Evolutionary conservation across 352 stramenopile species (phyloP), one percentile per base, ranked within the genome.

Genomic region (Thraustotheca clavata): DNA sequence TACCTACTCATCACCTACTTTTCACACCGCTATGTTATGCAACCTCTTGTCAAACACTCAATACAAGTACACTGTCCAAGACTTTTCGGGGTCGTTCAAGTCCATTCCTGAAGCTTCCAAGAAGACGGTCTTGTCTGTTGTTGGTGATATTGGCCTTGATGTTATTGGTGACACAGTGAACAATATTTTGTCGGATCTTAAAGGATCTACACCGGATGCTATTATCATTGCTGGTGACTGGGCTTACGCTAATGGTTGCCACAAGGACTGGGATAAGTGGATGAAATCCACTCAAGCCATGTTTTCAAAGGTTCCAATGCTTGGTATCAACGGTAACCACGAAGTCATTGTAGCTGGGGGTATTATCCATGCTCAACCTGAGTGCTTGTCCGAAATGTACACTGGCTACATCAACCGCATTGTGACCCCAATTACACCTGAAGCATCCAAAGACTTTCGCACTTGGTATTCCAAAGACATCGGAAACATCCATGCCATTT

Each of bases 231-330:
- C 66, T 22, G 80, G 80, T 0, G 80, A 89, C 66, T 79, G 81
- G 43, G 71, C 79, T 61, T 89, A 89, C 67, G 78, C 77, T 16
- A 83, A 90, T 52, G 79, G 80, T 9, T 59, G 76, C 22, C 76
- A 86, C 65, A 33, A 68, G 39, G 73, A 79, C 69, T 90, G 80
- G 80, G 80, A 90, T 72, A 85, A 76, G 27, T 90, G 77, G 69
- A 76, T 84, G 43, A 63, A 50, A 5, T 57, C 86, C 60, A 73
- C 77, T 52, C 72, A 83, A 50, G 73, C 77, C 36, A 57, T 87
- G 5, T 73, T 76, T 24, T 73, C 69, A 8, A 60, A 73, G 35
- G 71, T 83, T 34, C 77, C 76, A 2, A 69, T 74, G 26, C 73
- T 79, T 36, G 76, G 73, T 18, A 77, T 76, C 47, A 76, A 82